These are phyloP conservation scores for Endoconidiophora laricicola DNA, from an alignment of 2,329 filamentous ascomycete genomes.

Conservation along the genomic window DNA sequence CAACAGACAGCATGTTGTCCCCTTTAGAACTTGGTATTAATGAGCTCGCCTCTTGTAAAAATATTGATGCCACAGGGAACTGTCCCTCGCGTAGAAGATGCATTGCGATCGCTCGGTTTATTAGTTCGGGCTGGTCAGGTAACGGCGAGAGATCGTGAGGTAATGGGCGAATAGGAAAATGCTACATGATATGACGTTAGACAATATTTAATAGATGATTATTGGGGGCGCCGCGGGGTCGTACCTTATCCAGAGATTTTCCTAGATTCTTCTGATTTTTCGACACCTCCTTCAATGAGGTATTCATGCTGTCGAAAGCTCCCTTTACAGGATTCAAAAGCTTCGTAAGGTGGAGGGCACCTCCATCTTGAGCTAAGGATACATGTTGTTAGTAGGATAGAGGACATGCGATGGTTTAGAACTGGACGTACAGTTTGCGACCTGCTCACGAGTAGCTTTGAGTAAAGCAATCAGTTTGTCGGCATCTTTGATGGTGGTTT, in stretches of 20 bases:
- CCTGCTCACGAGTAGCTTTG: slow-evolving; percentile 52
- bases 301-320: slow-evolving; percentile 63
- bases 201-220: neutral
- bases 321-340: slow-evolving; percentile 74
- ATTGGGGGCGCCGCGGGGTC: slow-evolving; percentile 9
- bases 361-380: slow-evolving; percentile 46
- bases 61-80: slow-evolving; percentile 73
- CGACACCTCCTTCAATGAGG: slow-evolving; percentile 68
- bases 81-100: slow-evolving; percentile 89
- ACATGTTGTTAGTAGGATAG: slow-evolving; percentile 11
- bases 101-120: slow-evolving; percentile 92
- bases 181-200: slow-evolving; percentile 24
- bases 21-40: slow-evolving; percentile 4
- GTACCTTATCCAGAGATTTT: slow-evolving; percentile 68
- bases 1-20: slow-evolving; percentile 20
- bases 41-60: slow-evolving; percentile 45
- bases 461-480: slow-evolving; percentile 71
- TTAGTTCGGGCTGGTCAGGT: slow-evolving; percentile 45
- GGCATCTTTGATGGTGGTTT: slow-evolving; percentile 58
- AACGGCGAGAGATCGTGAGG: slow-evolving; percentile 40
- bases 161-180: slow-evolving; percentile 58
- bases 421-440: slow-evolving; percentile 44
- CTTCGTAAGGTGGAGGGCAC: slow-evolving; percentile 60
- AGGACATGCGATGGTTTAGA: neutral
- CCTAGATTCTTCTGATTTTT: slow-evolving; percentile 68